Base-by-base conservation (phyloP, 176 grass and related monocot genomes). In the Eragrostis nindensis region DNA sequence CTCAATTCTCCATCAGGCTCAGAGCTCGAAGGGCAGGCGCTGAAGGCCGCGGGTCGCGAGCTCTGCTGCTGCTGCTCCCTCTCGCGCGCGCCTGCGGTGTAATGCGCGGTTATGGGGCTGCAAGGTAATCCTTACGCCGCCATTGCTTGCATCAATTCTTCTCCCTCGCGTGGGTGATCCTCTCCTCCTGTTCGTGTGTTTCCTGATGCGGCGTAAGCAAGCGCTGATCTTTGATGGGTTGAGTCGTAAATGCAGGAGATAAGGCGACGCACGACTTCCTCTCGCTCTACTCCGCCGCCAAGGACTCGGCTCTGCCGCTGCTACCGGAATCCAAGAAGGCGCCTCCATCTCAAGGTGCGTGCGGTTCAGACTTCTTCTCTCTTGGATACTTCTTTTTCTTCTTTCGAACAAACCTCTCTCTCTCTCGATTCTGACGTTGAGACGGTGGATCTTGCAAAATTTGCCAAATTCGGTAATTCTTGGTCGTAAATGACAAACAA, bases 251-350 rank as follows among this genome's bases (percentile, higher is more conserved):
- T 80, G 77, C 93, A 95, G 93, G 90, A 45, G 87, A 95, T 82
- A 89, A 90, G 84, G 84, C 90, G 56, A 90, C 93, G 62, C 87
- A 95, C 76, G 93, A 95, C 86, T 95, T 95, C 85, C 90, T 95
- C 75, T 95, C 93, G 69, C 87, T 95, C 13, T 92, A 88, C 87
- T 76, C 75, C 49, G 55, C 85, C 73, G 75, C 81, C 61, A 92
- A 87, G 84, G 93, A 92, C 60, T 74, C 93, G 42, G 50, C 92
- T 5, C 70, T 77, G 43, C 73, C 88, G 53, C 86, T 71, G 18
- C 66, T 73, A 57, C 89, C 65, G 48, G 87, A 83, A 61, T 70
- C 87, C 85, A 83, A 87, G 71, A 80, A 43, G 67, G 52, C 53
- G 14, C 82, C 90, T 30, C 55, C 87, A 1, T 65, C 90, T 2